phyloP scores from a whole-genome alignment of 192 early-diverging fungal species.

The Jimgerdemannia flammicorona region DNA sequence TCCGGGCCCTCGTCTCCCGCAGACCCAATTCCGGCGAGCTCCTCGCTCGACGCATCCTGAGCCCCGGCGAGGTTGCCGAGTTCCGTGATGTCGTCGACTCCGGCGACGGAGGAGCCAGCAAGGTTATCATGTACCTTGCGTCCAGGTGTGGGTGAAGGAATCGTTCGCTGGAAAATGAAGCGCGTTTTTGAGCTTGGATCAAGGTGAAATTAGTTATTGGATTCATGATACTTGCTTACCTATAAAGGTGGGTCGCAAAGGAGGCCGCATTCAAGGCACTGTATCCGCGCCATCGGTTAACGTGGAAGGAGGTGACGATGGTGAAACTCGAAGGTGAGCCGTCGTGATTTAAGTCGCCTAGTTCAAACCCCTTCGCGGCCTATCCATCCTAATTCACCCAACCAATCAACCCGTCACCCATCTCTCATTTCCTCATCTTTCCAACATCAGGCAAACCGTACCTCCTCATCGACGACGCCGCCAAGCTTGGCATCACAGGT shows the following conservation, averaged over 20 bases:
- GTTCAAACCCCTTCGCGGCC: background rate
- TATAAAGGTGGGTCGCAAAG: constrained; percentile 64
- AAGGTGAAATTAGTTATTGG: no score
- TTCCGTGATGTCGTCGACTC: constrained; percentile 8
- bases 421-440: background rate
- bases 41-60: constrained; percentile 61
- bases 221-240: background rate
- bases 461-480: constrained; percentile 30
- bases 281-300: constrained; percentile 49
- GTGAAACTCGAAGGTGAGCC: constrained; percentile 43
- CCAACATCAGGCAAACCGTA: constrained; percentile 37
- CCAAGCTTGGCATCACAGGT: constrained; percentile 25
- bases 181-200: background rate
- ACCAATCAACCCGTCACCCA: background rate
- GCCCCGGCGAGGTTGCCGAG: constrained; percentile 31
- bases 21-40: constrained; percentile 35
- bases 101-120: background rate
- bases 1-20: constrained; percentile 48
- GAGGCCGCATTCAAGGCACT: constrained; percentile 75
- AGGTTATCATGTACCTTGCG: background rate
- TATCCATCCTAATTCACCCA: background rate
- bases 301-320: constrained; percentile 63
- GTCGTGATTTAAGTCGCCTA: background rate
- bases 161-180: no score
- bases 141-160: background rate